phyloP scores from a whole-genome alignment of 2,329 filamentous ascomycete species.

The Fusarium humuli region DNA sequence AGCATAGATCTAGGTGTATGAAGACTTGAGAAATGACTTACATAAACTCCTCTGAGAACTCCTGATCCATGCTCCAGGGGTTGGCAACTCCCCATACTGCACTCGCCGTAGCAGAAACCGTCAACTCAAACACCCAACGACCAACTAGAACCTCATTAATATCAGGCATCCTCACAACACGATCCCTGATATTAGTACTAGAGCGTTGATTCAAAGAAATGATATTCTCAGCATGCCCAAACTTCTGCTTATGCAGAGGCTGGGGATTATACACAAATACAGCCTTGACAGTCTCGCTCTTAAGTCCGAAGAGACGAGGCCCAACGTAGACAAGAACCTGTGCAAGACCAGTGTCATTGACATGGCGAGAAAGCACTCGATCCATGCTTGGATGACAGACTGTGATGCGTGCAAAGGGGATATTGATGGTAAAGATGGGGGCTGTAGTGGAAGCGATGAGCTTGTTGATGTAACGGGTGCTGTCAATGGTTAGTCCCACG shows the following conservation, averaged over 20 bases:
- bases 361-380: conserved; percentile 44
- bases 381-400: conserved; percentile 48
- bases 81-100: conserved; percentile 49
- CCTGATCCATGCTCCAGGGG: conserved; percentile 48
- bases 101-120: conserved; percentile 48
- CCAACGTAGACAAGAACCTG: conserved; percentile 49
- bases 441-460: conserved; percentile 41
- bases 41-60: conserved; percentile 50
- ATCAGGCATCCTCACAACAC: conserved; percentile 37
- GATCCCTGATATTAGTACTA: conserved; percentile 32
- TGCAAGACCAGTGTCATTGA: conserved; percentile 47
- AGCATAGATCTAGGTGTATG: neutral
- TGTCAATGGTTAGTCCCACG: conserved; percentile 41
- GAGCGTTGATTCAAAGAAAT: conserved; percentile 41
- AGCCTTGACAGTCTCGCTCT: conserved; percentile 36
- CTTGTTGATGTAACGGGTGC: conserved; percentile 45
- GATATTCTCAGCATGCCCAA: conserved; percentile 42
- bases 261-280: conserved; percentile 47
- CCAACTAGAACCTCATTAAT: conserved; percentile 41
- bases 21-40: conserved; percentile 1
- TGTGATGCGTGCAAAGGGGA: conserved; percentile 46
- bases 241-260: conserved; percentile 46
- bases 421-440: conserved; percentile 47
- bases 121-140: conserved; percentile 47
- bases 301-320: conserved; percentile 44